Conservation (phyloP, 1,284 basidiomycete species). For the Lentinula novae-zelandiae region DNA sequence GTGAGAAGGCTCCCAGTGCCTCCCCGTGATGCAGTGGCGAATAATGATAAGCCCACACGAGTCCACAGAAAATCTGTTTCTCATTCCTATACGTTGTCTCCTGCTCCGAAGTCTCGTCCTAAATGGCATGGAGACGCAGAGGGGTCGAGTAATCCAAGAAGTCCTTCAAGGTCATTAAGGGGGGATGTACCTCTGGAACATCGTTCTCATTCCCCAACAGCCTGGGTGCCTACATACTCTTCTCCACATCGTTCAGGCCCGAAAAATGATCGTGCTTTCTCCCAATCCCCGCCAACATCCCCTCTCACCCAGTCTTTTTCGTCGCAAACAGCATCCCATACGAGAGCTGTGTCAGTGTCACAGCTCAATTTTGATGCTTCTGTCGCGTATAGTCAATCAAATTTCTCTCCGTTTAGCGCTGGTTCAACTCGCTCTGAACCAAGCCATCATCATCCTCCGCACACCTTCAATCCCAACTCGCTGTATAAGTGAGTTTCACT, state of each 20-base stretch:
- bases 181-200: neutral
- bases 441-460: neutral
- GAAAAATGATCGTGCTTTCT: neutral
- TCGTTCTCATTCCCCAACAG: neutral
- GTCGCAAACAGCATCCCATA: neutral
- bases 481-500: slow-evolving; percentile 8
- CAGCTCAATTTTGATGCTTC: slow-evolving; percentile 7
- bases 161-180: neutral
- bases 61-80: slow-evolving; percentile 5
- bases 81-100: neutral
- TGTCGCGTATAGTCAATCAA: slow-evolving; percentile 1
- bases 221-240: neutral
- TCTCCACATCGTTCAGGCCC: neutral
- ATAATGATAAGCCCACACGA: neutral
- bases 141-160: neutral
- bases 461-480: slow-evolving; percentile 1
- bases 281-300: neutral
- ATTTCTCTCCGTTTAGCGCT: neutral
- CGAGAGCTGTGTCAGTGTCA: neutral
- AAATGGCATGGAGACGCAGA: slow-evolving; percentile 6
- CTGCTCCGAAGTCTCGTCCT: slow-evolving; percentile 1
- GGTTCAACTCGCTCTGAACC: neutral
- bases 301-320: neutral
- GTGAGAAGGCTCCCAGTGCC: neutral
- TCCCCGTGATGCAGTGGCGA: neutral